Conservation (phyloP, 305 asterid genomes). For the Rubia balearica region DNA sequence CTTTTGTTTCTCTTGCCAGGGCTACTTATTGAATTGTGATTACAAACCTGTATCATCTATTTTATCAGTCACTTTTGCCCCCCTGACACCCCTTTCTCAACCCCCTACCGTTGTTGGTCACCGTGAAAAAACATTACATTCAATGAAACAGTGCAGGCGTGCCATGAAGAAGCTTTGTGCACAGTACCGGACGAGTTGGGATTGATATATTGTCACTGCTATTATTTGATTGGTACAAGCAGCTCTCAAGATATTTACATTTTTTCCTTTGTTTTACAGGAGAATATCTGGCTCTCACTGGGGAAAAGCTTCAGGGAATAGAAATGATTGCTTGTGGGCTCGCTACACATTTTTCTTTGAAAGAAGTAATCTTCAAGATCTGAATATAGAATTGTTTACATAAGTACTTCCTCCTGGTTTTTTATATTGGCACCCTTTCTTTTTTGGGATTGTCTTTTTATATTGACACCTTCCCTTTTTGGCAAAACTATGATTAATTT, state of each 20-base stretch:
- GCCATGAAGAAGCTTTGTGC: neutral
- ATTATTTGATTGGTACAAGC: neutral
- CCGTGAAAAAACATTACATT: neutral
- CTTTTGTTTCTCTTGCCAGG: neutral
- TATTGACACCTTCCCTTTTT: no score
- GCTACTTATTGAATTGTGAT: neutral
- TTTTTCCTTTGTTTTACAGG: constrained; percentile 42
- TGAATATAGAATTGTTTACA: constrained; percentile 10
- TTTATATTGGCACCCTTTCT: no score
- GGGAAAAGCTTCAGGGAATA: constrained; percentile 77
- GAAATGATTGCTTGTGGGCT: constrained; percentile 97
- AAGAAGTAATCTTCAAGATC: constrained; percentile 52
- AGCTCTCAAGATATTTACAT: neutral
- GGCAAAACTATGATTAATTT: no score
- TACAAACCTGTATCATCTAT: neutral
- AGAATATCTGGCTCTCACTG: constrained; percentile 92
- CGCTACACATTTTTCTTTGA: constrained; percentile 79
- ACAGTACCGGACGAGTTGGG: neutral
- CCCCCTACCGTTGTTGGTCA: neutral
- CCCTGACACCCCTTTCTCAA: neutral
- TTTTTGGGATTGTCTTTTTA: no score
- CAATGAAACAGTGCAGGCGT: neutral
- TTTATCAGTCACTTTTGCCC: neutral
- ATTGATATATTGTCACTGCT: neutral
- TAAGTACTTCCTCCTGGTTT: neutral